Conservation (phyloP, 2,329 filamentous ascomycete species). For the Pestalotiopsis sp. region DNA sequence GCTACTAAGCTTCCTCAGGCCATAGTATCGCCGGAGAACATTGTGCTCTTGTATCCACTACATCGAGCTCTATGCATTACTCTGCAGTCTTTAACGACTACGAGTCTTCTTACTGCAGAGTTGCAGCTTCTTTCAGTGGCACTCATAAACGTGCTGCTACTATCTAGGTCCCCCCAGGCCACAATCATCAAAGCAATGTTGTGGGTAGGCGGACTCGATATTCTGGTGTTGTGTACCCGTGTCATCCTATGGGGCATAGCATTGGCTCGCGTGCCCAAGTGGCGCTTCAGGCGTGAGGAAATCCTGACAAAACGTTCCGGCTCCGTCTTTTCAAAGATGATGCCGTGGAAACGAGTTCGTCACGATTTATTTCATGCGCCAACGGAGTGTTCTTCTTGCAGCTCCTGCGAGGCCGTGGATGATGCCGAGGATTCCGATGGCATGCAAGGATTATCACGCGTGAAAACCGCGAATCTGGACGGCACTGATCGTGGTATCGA, state of each 20-base stretch:
- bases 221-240: slow-evolving; percentile 73
- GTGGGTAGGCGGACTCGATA: slow-evolving; percentile 78
- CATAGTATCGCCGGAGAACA: slow-evolving; percentile 54
- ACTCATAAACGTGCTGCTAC: slow-evolving; percentile 78
- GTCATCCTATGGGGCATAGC: slow-evolving; percentile 83
- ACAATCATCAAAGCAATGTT: slow-evolving; percentile 83
- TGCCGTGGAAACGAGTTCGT: slow-evolving; percentile 51
- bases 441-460: slow-evolving; percentile 17
- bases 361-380: slow-evolving; percentile 34
- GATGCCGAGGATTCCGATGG: slow-evolving; percentile 29
- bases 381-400: slow-evolving; percentile 32
- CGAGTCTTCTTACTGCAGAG: slow-evolving; percentile 84
- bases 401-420: slow-evolving; percentile 32
- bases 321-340: slow-evolving; percentile 38
- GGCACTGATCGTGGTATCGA: slow-evolving; percentile 14
- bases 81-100: slow-evolving; percentile 81
- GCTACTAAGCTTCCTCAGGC: slow-evolving; percentile 21
- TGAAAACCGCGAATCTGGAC: slow-evolving; percentile 20
- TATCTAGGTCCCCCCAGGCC: slow-evolving; percentile 79
- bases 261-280: slow-evolving; percentile 85
- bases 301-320: slow-evolving; percentile 35
- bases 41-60: slow-evolving; percentile 75
- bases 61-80: slow-evolving; percentile 76
- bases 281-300: slow-evolving; percentile 73
- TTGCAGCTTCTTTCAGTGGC: slow-evolving; percentile 82